Evolutionary conservation across 73 alveolate genomes (phyloP).

Genomic region (Paramecium sexaurelia): DNA sequence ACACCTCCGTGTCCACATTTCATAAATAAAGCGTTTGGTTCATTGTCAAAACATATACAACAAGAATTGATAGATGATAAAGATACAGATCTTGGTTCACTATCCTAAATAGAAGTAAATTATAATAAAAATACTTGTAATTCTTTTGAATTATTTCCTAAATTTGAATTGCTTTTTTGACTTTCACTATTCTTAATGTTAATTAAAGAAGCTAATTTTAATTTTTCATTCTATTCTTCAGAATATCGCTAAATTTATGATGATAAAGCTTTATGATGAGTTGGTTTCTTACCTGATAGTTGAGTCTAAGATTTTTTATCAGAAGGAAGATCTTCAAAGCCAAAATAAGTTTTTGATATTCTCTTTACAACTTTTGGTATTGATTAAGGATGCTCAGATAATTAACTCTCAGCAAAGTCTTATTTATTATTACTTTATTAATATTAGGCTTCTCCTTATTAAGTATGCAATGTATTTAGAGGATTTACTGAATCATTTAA

Average conservation of each 20-base stretch:
- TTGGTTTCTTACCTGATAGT: neutral
- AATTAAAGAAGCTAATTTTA: neutral
- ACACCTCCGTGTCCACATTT: conserved; percentile 68
- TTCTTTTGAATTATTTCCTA: neutral
- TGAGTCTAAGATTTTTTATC: neutral
- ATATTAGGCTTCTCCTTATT: neutral
- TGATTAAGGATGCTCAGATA: neutral
- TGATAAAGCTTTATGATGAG: neutral
- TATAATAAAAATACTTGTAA: neutral
- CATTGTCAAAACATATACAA: conserved; percentile 59
- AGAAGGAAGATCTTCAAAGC: neutral
- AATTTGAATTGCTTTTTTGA: neutral
- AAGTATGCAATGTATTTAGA: neutral
- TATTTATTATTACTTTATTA: neutral
- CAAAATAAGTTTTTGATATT: conserved; percentile 7
- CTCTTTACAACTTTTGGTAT: neutral
- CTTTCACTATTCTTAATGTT: neutral
- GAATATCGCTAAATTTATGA: neutral
- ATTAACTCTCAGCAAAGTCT: neutral
- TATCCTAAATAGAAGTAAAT: neutral
- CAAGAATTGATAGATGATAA: conserved; percentile 22
- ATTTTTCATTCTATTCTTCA: neutral
- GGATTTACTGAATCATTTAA: neutral
- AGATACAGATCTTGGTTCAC: neutral
- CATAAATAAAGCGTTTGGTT: conserved; percentile 62